Conservation (phyloP, 2,329 filamentous ascomycete species). For the Cladosporium sp. region DNA sequence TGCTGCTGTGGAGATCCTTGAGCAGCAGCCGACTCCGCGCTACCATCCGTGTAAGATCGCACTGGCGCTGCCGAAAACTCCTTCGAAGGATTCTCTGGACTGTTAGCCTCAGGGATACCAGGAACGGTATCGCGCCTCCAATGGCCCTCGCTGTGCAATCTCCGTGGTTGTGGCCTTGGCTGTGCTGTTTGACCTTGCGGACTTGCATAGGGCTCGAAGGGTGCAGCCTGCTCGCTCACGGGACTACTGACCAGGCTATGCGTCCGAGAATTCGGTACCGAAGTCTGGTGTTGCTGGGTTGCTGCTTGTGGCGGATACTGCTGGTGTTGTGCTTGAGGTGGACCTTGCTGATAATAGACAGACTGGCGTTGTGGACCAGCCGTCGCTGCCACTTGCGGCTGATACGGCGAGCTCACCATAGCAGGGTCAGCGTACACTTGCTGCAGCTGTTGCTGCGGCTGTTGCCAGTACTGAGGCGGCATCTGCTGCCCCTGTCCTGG, state of each 20-base stretch:
- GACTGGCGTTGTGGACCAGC: not conserved
- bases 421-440: not conserved
- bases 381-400: not conserved
- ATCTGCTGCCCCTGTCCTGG: conserved; percentile 14
- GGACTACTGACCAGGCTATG: conserved; percentile 5
- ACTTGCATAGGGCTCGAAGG: not conserved
- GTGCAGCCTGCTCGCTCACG: not conserved
- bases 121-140: conserved; percentile 3
- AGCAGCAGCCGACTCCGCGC: not conserved
- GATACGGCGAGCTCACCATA: conserved; percentile 15
- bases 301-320: not conserved
- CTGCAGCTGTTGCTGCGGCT: conserved; percentile 5
- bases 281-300: not conserved
- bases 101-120: conserved; percentile 10
- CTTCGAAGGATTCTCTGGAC: not conserved
- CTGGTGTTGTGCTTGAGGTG: conserved; percentile 3
- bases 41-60: not conserved
- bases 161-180: conserved; percentile 5
- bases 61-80: not conserved
- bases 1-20: not conserved
- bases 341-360: conserved; percentile 6
- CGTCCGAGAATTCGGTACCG: not conserved
- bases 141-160: conserved; percentile 6
- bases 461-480: conserved; percentile 8
- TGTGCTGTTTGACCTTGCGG: not conserved